Evolutionary conservation across 257 asterid species (phyloP).

Genomic region (Buddleja alternifolia): DNA sequence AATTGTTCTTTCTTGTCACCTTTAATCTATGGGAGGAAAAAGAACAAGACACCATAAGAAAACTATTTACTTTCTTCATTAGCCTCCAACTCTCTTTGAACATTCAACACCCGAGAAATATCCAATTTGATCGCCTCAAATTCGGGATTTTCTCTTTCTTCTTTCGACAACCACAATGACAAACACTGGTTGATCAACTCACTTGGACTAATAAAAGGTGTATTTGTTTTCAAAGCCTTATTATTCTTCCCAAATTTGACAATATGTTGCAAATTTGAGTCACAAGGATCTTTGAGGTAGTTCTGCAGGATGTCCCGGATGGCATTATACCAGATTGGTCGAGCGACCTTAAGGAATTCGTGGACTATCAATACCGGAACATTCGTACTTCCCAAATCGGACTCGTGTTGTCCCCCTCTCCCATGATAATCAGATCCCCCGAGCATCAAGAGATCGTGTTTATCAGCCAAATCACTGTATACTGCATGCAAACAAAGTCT

Average conservation of each 20-base stretch:
- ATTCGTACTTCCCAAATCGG: conserved; percentile 81
- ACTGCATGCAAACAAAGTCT: conserved; percentile 46
- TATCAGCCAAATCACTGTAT: conserved; percentile 81
- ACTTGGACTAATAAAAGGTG: conserved; percentile 28
- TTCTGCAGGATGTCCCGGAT: conserved; percentile 56
- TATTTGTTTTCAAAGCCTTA: conserved; percentile 33
- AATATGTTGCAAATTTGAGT: conserved; percentile 54
- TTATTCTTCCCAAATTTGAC: conserved; percentile 53
- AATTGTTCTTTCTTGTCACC: conserved; percentile 13
- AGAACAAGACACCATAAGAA: conserved; percentile 22
- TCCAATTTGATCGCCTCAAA: conserved; percentile 57
- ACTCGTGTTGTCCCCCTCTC: conserved; percentile 81
- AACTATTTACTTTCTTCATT: conserved; percentile 29
- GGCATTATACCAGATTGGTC: conserved; percentile 85
- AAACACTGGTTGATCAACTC: conserved; percentile 70
- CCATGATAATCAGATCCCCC: conserved; percentile 99
- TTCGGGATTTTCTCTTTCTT: conserved; percentile 59
- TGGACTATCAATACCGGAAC: conserved; percentile 65
- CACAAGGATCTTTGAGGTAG: conserved; percentile 67
- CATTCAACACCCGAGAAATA: conserved; percentile 42
- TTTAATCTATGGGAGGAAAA: conserved; percentile 27
- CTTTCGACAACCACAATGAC: conserved; percentile 65
- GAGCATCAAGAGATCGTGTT: conserved; percentile 72
- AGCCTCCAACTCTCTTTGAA: conserved; percentile 26
- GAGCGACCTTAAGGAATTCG: conserved; percentile 82